Conservation (phyloP, 2,329 filamentous ascomycete genomes). For the Phialophora expanda region DNA sequence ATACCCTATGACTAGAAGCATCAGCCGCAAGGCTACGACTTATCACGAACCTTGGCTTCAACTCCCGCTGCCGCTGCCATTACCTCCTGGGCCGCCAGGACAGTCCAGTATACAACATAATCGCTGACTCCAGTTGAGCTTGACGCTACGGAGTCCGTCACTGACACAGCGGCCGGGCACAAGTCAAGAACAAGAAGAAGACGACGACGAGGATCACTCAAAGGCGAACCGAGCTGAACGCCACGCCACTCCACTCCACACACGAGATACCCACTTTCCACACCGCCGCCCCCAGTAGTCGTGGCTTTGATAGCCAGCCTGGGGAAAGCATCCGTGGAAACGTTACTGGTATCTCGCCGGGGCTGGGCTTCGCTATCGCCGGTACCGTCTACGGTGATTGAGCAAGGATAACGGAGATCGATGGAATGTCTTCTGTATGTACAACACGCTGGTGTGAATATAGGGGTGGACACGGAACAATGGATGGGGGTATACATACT, state of each 20-base stretch:
- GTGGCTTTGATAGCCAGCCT: slow-evolving; percentile 25
- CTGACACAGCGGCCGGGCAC: slow-evolving; percentile 2
- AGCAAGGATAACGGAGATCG: background rate
- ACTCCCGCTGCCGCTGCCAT: background rate
- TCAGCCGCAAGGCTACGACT: slow-evolving; percentile 21
- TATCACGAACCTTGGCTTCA: background rate
- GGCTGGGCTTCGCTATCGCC: background rate
- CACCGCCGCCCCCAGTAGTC: slow-evolving; percentile 19
- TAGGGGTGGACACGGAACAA: too few relatives aligned
- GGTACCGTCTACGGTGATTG: background rate
- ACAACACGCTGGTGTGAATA: background rate
- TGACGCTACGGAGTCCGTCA: slow-evolving; percentile 16
- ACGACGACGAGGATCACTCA: slow-evolving; percentile 2
- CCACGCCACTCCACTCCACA: slow-evolving; percentile 1
- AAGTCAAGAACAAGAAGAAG: background rate
- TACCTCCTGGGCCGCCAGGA: background rate
- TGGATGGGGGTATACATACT: background rate
- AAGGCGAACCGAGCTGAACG: slow-evolving; percentile 3
- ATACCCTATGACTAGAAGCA: slow-evolving; percentile 14
- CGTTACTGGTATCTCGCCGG: background rate
- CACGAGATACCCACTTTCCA: background rate
- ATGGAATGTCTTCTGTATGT: background rate
- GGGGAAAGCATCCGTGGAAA: slow-evolving; percentile 5
- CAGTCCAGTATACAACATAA: background rate
- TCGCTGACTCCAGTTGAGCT: slow-evolving; percentile 20